Base-by-base conservation (phyloP, 2,329 filamentous ascomycete genomes). In the Epichloe bromicola region DNA sequence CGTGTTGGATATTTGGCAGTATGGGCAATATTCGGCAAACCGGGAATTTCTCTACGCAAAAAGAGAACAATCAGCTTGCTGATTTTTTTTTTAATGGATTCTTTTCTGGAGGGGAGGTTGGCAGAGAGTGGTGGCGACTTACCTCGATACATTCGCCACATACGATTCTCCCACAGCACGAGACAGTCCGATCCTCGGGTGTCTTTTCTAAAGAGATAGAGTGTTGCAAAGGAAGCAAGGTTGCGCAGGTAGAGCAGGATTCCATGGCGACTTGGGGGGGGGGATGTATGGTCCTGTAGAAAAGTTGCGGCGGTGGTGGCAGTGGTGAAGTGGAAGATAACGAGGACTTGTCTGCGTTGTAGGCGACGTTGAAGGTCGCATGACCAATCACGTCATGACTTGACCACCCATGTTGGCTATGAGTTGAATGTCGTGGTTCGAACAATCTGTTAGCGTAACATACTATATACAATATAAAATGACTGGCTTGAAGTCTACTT, bases 181-280 rank as follows among this genome's bases (percentile, higher is more conserved):
- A 73, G 33, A 88, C 71, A 54, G 74, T 70, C 48, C 84, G 77
- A 60, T 83, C 76, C 46, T 74, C 70, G 26, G 76, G 72, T 2
- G 78, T 74, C 62, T 84, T 86, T 68, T 84, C 82, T 39, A 71
- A 73, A 58, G 73, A 73, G 30, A 72, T 69, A 36, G 74, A 70
- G 48, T 75, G 71, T 33, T 77, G 71, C 4, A 75, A 70, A 42
- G 74, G 71, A 26, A 88, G 74, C 26, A 82, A 67, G 23, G 71
- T 72, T 33, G 84, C 81, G 65, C 85, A 89, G 20, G 83, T 88
- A 63, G 83, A 87, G 67, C 85, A 88, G 14, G 76, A 73, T 30
- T 69, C 66, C 67, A 68, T 68, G 46, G 17, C 59, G 46, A 37
- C 37, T 19, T 45, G 30, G 15, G 43, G 36, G 39, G 36, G 23